Percentiles rank a stretch among this genome's conserved stretches.
These are phyloP conservation scores for Wickerhamomyces canadensis DNA, from an alignment of 805 yeast species.

Conservation along the genomic window DNA sequence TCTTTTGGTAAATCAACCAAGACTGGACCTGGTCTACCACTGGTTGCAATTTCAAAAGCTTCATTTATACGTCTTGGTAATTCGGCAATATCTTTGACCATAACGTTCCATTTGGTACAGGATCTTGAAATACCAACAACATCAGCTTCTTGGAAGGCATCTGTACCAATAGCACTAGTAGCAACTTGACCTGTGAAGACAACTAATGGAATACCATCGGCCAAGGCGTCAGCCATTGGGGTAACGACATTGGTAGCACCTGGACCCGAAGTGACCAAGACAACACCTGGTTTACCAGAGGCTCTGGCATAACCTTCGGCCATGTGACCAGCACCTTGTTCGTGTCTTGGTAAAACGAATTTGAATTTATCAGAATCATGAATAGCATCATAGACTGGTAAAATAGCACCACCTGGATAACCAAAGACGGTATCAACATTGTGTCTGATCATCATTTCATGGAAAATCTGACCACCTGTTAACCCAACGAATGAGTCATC, in stretches of 20 bases:
- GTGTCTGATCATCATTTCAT: conserved; percentile 97
- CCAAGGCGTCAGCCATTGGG: conserved; percentile 96
- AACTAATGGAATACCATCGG: conserved; percentile 95
- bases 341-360: conserved; percentile 92
- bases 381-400: conserved; percentile 97
- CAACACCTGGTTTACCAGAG: conserved; percentile 94
- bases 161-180: conserved; percentile 93
- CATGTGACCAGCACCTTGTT: conserved; percentile 99
- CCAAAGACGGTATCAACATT: conserved; percentile 95
- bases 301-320: conserved; percentile 99
- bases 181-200: conserved; percentile 98
- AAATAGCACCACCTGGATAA: conserved; percentile 98
- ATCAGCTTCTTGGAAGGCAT: conserved; percentile 99
- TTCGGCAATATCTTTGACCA: conserved; percentile 94
- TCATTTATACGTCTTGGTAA: conserved; percentile 94
- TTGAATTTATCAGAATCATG: conserved; percentile 84
- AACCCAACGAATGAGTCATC: conserved; percentile 90
- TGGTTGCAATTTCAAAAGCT: conserved; percentile 93
- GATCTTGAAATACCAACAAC: conserved; percentile 94
- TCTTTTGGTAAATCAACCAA: conserved; percentile 97
- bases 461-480: conserved; percentile 98
- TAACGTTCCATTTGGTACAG: conserved; percentile 98
- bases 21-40: conserved; percentile 98
- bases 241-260: conserved; percentile 98
- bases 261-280: conserved; percentile 97